phyloP scores from a whole-genome alignment of 1,284 basidiomycete species.

The Trichosporon sp. region DNA sequence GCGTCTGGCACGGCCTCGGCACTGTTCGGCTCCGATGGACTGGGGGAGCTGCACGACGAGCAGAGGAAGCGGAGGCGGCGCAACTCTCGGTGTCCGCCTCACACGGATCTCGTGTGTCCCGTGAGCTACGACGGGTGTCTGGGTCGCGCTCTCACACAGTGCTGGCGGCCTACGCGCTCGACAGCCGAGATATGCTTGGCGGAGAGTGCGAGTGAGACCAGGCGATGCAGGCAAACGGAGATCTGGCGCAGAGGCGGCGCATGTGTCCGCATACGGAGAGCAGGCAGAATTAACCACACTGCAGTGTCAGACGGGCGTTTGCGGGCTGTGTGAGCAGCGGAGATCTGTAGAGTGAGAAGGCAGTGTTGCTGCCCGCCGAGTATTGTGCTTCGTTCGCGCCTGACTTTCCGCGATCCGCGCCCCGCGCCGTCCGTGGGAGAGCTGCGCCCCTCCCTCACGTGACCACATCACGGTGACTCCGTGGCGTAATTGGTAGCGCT shows the following conservation, averaged over 20 bases:
- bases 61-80: not conserved
- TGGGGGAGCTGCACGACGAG: not conserved
- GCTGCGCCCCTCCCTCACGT: not conserved
- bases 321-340: too few species aligned
- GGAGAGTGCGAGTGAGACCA: not conserved
- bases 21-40: not conserved
- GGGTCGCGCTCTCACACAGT: not conserved
- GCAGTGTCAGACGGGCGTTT: too few species aligned
- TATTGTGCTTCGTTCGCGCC: too few species aligned
- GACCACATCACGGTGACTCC: conserved; percentile 5
- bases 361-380: too few species aligned
- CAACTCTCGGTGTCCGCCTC: not conserved
- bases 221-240: not conserved
- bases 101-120: not conserved
- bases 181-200: too few species aligned
- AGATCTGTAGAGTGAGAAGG: not conserved
- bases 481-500: conserved; percentile 7
- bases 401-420: not conserved
- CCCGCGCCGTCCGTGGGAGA: not conserved
- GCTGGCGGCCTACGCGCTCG: too few species aligned
- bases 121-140: not conserved
- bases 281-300: too few species aligned
- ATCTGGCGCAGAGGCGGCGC: not conserved
- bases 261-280: not conserved
- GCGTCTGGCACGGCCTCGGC: not conserved